Evolutionary conservation across 1,284 basidiomycete species (phyloP), one percentile per base, ranked within the genome.

Genomic region (Ceraceosorus guamensis): DNA sequence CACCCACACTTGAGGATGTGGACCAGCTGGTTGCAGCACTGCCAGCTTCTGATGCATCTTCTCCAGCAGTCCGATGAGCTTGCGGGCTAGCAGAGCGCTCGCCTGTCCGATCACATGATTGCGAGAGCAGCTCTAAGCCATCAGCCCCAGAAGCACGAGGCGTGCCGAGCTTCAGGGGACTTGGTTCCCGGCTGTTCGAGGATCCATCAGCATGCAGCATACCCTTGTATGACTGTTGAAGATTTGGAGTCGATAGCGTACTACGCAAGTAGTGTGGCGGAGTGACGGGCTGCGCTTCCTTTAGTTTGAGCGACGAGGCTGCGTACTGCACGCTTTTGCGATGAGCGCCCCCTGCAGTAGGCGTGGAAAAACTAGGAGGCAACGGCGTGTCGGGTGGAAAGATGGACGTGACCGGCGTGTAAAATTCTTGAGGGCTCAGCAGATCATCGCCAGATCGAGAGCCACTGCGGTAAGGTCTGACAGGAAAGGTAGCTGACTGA

Each of bases 221-320:
- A 18, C 18, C 37, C 24, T 46, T 30, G 41, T 45, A 56, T 5
- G 34, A 8, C 6, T 33, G 56, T 24, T 68, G 59, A 24, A 71
- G 48, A 37, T 71, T 71, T 33, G 69, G 69, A 18, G 69, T 71
- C 14, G 69, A 71, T 4, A 63, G 56, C 2, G 69, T 68, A 46
- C 67, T 68, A 52, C 67, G 65, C 45, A 71, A 50, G 14, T 61
- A 56, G 31, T 57, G 53, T 5, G 57, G 43, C 32, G 52, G 34
- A 24, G 31, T 52, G 4, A 46, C 34, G 24, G 46, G 37, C 39
- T 32, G 46, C 24, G 24, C 24, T 24, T 24, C 24, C 24, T 24
- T 24, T 1, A 24, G 24, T 24, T 24, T 24, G 24, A 24, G 24
- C 24, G 24, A 24, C 3, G 24, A 24, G 24, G 24, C 24, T 24